Evolutionary conservation across 2,329 filamentous ascomycete genomes (phyloP).

Genomic region (Thermomyces lanuginosus): DNA sequence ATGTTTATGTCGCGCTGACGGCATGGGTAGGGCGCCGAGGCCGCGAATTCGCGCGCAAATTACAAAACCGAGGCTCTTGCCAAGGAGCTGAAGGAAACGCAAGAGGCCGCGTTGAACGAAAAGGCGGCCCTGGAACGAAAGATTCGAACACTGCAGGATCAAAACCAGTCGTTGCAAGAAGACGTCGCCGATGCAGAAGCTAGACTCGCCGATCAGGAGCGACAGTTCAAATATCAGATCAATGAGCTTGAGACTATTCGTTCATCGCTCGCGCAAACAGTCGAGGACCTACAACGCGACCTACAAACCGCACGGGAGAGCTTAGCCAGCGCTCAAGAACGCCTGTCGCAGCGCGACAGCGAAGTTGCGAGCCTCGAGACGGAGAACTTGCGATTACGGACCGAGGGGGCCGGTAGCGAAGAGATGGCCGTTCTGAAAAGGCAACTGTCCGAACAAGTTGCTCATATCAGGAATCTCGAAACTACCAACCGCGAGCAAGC

Average conservation of each 20-base stretch:
- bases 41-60: constrained; percentile 32
- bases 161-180: constrained; percentile 58
- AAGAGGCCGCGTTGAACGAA: constrained; percentile 40
- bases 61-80: constrained; percentile 39
- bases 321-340: constrained; percentile 46
- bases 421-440: constrained; percentile 71
- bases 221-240: constrained; percentile 45
- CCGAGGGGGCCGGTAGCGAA: constrained; percentile 72
- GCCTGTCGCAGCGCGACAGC: constrained; percentile 51
- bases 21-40: constrained; percentile 33
- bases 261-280: constrained; percentile 39
- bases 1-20: constrained; percentile 1
- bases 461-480: constrained; percentile 77
- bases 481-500: constrained; percentile 62
- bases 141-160: constrained; percentile 44
- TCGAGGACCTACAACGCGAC: constrained; percentile 35
- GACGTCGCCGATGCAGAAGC: constrained; percentile 71
- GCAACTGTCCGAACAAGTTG: constrained; percentile 79
- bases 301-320: constrained; percentile 41
- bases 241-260: constrained; percentile 47
- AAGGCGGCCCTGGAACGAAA: constrained; percentile 39
- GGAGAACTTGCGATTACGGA: constrained; percentile 68
- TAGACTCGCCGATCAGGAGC: constrained; percentile 50
- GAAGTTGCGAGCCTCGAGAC: constrained; percentile 62
- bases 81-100: constrained; percentile 38